Percentiles rank a stretch among this genome's conserved stretches.
These are phyloP conservation scores for Pseudisothecium myosuroides DNA, from an alignment of 225 moss, liverwort and hornwort genomes.

Conservation along the genomic window DNA sequence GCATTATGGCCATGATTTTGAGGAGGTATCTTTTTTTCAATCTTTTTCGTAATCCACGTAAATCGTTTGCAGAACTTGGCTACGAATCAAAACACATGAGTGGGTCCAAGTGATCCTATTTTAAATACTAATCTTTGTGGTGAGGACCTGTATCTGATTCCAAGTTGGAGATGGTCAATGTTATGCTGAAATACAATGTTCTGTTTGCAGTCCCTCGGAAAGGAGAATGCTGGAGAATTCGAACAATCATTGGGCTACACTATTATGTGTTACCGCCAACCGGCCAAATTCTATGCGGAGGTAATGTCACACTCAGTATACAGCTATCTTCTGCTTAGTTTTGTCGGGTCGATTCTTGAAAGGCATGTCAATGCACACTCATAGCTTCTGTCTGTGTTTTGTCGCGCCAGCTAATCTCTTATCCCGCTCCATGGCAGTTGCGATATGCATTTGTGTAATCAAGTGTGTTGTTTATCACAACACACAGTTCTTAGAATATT, in stretches of 20 bases:
- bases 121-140: background rate
- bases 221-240: constrained; percentile 25
- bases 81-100: background rate
- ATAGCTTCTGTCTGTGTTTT: background rate
- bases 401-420: background rate
- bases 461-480: background rate
- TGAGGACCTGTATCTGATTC: background rate
- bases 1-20: constrained; percentile 56
- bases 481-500: background rate
- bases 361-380: background rate
- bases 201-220: constrained; percentile 10
- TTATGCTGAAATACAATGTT: background rate
- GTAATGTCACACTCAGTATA: background rate
- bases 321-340: background rate
- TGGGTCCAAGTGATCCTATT: background rate
- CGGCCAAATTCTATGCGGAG: constrained; percentile 47
- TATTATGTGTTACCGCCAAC: constrained; percentile 41
- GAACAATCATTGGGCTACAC: constrained; percentile 14
- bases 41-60: background rate
- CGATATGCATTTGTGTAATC: background rate
- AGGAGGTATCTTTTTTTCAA: constrained; percentile 7
- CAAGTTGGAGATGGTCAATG: background rate
- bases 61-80: background rate
- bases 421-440: background rate
- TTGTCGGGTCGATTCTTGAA: background rate